Evolutionary conservation across 2,329 filamentous ascomycete species (phyloP).

Genomic region (Dothidotthia symphoricarpi): DNA sequence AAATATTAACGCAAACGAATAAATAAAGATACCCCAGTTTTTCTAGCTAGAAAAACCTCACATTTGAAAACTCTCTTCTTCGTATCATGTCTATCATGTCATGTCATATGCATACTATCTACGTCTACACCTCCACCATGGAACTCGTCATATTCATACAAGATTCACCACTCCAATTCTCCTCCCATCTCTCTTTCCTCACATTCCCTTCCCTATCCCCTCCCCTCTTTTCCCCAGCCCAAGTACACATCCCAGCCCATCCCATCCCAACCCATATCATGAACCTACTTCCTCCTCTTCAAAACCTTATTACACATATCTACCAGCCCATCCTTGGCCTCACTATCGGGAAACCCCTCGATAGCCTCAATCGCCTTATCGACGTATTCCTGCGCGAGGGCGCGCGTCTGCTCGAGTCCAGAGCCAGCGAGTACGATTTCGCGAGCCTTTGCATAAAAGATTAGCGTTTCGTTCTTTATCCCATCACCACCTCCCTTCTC

Average conservation of each 20-base stretch:
- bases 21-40: too few species aligned
- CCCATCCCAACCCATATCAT: neutral
- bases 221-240: neutral
- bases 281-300: slow-evolving; percentile 72
- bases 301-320: slow-evolving; percentile 95
- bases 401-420: slow-evolving; percentile 88
- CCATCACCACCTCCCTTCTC: too few species aligned
- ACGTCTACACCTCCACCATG: too few species aligned
- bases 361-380: slow-evolving; percentile 87
- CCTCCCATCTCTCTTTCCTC: neutral
- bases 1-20: too few species aligned
- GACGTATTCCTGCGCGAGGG: slow-evolving; percentile 84
- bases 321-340: slow-evolving; percentile 85
- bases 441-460: slow-evolving; percentile 65
- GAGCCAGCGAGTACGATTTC: slow-evolving; percentile 79
- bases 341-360: slow-evolving; percentile 81
- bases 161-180: neutral
- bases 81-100: too few species aligned
- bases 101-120: too few species aligned
- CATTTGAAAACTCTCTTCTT: too few species aligned
- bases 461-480: slow-evolving; percentile 19
- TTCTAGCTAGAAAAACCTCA: too few species aligned
- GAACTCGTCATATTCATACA: too few species aligned
- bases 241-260: too few species aligned
- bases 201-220: neutral